phyloP scores from a whole-genome alignment of 2,329 filamentous ascomycete genomes.

The Alternaria ventricosa region DNA sequence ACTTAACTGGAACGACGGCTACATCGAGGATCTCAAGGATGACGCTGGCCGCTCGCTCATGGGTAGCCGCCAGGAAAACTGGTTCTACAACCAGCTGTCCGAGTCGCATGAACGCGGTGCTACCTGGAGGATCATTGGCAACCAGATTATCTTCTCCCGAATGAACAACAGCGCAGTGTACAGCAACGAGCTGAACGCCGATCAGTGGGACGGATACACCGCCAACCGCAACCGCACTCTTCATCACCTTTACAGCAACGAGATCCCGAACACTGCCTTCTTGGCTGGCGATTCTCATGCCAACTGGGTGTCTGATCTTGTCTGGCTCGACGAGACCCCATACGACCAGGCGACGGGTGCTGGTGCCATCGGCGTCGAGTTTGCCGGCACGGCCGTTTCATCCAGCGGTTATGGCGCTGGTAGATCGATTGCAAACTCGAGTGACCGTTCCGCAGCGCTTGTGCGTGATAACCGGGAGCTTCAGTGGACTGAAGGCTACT shows the following conservation, averaged over 20 bases:
- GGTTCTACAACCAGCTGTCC: slow-evolving; percentile 59
- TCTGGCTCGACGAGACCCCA: slow-evolving; percentile 48
- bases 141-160: slow-evolving; percentile 60
- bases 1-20: slow-evolving; percentile 60
- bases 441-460: slow-evolving; percentile 53
- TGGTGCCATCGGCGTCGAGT: slow-evolving; percentile 54
- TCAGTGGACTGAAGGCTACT: slow-evolving; percentile 75
- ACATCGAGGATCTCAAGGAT: slow-evolving; percentile 65
- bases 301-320: slow-evolving; percentile 60
- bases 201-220: slow-evolving; percentile 68
- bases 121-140: slow-evolving; percentile 72
- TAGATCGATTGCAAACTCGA: slow-evolving; percentile 48
- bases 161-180: slow-evolving; percentile 35
- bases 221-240: slow-evolving; percentile 74
- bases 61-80: slow-evolving; percentile 74
- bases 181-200: slow-evolving; percentile 52
- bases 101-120: slow-evolving; percentile 66
- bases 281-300: slow-evolving; percentile 73
- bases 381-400: slow-evolving; percentile 70
- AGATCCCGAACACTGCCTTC: slow-evolving; percentile 74
- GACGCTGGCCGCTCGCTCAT: slow-evolving; percentile 72
- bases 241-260: slow-evolving; percentile 67
- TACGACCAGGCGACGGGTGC: slow-evolving; percentile 48
- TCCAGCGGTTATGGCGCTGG: slow-evolving; percentile 56
- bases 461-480: slow-evolving; percentile 64